Percentiles rank a stretch among this genome's conserved stretches.
Conservation (phyloP, 257 asterid genomes). For the Fraxinus quadrangulata region DNA sequence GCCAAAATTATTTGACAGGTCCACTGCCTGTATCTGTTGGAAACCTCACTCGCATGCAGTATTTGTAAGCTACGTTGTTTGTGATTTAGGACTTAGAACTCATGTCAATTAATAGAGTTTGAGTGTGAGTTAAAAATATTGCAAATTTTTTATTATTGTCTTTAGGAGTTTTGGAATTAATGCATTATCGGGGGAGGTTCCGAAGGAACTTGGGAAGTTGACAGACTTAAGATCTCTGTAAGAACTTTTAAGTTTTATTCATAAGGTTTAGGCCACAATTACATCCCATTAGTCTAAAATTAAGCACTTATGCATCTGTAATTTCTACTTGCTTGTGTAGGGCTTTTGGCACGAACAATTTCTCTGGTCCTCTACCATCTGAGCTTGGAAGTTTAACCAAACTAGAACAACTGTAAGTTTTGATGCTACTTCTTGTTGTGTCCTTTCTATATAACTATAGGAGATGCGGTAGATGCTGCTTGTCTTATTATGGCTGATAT, state of each 20-base stretch:
- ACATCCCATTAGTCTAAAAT: background rate
- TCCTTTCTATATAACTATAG: background rate
- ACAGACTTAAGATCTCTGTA: slow-evolving; percentile 61
- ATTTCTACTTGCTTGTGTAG: slow-evolving; percentile 26
- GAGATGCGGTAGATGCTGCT: background rate
- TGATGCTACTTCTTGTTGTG: slow-evolving; percentile 4
- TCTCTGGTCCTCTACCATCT: slow-evolving; percentile 48
- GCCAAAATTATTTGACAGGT: slow-evolving; percentile 64
- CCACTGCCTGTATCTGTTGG: slow-evolving; percentile 55
- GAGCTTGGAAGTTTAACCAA: slow-evolving; percentile 44
- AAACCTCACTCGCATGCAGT: slow-evolving; percentile 63
- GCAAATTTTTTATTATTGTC: slow-evolving; percentile 11
- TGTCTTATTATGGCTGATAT: background rate
- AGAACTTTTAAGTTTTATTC: slow-evolving; percentile 19
- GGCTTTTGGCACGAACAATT: slow-evolving; percentile 36
- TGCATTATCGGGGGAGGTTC: slow-evolving; percentile 71
- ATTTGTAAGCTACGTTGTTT: slow-evolving; percentile 45
- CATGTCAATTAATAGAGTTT: background rate
- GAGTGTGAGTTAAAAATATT: slow-evolving; percentile 3
- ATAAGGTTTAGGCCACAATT: background rate
- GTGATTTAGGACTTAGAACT: background rate
- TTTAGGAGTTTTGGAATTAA: slow-evolving; percentile 54
- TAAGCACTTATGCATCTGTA: background rate
- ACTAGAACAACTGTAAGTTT: slow-evolving; percentile 42
- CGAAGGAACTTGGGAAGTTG: slow-evolving; percentile 66